These are phyloP conservation scores for Durio zibethinus DNA, from an alignment of 345 rosid genomes.

Conservation along the genomic window DNA sequence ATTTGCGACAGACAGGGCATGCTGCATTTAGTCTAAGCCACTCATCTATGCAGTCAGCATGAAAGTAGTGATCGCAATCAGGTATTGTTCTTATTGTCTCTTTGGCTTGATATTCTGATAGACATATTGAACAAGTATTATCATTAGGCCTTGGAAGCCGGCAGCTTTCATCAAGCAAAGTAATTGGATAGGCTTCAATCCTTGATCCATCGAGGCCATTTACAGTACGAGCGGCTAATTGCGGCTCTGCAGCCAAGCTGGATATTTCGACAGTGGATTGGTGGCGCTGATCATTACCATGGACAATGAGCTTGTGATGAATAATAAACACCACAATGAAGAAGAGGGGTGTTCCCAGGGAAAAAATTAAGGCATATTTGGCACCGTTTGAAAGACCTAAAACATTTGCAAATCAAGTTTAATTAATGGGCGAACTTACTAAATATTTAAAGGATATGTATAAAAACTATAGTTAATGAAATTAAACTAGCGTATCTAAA, in stretches of 20 bases:
- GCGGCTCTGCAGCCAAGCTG: not conserved
- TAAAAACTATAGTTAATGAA: not conserved
- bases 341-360: conserved; percentile 42
- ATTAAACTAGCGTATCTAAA: no score
- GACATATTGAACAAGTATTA: conserved; percentile 48
- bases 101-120: conserved; percentile 46
- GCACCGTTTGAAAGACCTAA: not conserved
- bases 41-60: conserved; percentile 49
- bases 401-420: not conserved
- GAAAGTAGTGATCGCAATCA: conserved; percentile 56
- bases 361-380: conserved; percentile 41
- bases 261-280: not conserved
- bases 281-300: not conserved
- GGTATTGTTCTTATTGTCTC: conserved; percentile 55
- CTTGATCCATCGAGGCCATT: conserved; percentile 37
- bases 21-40: conserved; percentile 54
- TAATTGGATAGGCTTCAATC: conserved; percentile 55
- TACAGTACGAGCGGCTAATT: not conserved
- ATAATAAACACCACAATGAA: conserved; percentile 28
- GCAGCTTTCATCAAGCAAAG: conserved; percentile 39
- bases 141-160: conserved; percentile 41
- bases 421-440: not conserved
- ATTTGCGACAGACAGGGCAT: conserved; percentile 56
- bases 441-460: no score
- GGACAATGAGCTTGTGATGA: conserved; percentile 7